Conservation (phyloP, 805 yeast species). For the Priceomyces haplophilus region DNA sequence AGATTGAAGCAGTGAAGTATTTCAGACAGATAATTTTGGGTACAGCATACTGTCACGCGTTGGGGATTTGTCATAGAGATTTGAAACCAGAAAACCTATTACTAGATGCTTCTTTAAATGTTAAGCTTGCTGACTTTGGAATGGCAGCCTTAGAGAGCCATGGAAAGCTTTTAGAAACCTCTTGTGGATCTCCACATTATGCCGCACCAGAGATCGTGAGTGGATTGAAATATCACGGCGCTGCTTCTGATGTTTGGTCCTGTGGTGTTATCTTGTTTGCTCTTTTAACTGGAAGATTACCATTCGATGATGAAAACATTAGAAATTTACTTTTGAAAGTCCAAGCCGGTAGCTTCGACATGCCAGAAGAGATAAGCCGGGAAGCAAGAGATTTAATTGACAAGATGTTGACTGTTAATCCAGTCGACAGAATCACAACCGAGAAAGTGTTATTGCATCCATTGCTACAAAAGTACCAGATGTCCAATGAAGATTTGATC, state of each 20-base stretch:
- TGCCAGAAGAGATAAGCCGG: constrained; percentile 73
- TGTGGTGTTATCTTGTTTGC: constrained; percentile 96
- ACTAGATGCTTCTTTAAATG: constrained; percentile 78
- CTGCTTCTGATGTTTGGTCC: constrained; percentile 97
- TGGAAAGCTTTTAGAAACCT: constrained; percentile 81
- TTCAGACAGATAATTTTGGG: constrained; percentile 85
- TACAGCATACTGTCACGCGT: constrained; percentile 78
- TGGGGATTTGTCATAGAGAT: constrained; percentile 86
- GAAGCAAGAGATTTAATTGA: constrained; percentile 87
- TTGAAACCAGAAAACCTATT: constrained; percentile 78
- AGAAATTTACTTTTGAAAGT: constrained; percentile 84
- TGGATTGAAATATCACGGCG: constrained; percentile 92
- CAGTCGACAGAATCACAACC: constrained; percentile 74
- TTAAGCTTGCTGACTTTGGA: constrained; percentile 97
- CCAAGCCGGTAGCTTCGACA: constrained; percentile 80
- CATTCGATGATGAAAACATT: constrained; percentile 95
- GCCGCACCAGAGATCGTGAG: constrained; percentile 98
- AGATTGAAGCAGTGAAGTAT: constrained; percentile 84
- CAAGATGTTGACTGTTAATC: constrained; percentile 79
- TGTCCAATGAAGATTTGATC: constrained; percentile 43
- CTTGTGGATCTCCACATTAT: constrained; percentile 98
- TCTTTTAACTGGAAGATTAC: constrained; percentile 87
- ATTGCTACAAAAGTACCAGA: constrained; percentile 55
- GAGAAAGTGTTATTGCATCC: constrained; percentile 79
- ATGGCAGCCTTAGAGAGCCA: constrained; percentile 95